Conservation (phyloP, 371 early-diverging fungal genomes). For the Haplosporangium sp. region DNA sequence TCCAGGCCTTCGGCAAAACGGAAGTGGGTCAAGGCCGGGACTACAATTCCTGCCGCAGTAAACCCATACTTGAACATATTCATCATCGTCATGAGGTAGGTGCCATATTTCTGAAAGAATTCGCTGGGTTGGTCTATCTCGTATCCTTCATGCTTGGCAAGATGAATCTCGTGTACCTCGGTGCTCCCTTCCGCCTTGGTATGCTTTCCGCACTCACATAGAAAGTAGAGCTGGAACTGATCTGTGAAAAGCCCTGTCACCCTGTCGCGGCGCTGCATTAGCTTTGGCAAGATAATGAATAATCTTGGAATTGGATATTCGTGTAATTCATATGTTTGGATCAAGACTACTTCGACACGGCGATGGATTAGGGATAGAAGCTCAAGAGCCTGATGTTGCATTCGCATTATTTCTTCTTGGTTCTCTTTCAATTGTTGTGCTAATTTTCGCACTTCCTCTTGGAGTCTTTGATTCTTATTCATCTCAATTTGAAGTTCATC, state of each 20-base stretch:
- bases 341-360: not conserved
- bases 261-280: not conserved
- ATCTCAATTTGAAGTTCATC: conserved; percentile 5
- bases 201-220: conserved; percentile 40
- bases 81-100: conserved; percentile 26
- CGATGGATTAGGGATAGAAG: not conserved
- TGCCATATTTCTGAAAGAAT: conserved; percentile 38
- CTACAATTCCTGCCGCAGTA: conserved; percentile 21
- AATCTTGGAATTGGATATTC: conserved; percentile 32
- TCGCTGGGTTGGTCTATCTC: conserved; percentile 33
- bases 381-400: conserved; percentile 7
- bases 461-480: conserved; percentile 6
- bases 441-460: not conserved
- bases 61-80: conserved; percentile 30
- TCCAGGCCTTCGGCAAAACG: conserved; percentile 12
- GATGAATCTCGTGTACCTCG: conserved; percentile 23
- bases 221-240: conserved; percentile 36
- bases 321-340: conserved; percentile 27
- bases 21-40: conserved; percentile 18
- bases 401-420: not conserved
- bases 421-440: too few species aligned
- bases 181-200: not conserved
- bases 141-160: conserved; percentile 42
- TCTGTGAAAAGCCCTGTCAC: conserved; percentile 8
- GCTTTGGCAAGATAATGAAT: conserved; percentile 25